A percentile compares a stretch with the other conserved stretches of the same genome.
These are phyloP conservation scores for Pseudocercospora ulei DNA, from an alignment of 2,329 filamentous ascomycete species.

Conservation along the genomic window DNA sequence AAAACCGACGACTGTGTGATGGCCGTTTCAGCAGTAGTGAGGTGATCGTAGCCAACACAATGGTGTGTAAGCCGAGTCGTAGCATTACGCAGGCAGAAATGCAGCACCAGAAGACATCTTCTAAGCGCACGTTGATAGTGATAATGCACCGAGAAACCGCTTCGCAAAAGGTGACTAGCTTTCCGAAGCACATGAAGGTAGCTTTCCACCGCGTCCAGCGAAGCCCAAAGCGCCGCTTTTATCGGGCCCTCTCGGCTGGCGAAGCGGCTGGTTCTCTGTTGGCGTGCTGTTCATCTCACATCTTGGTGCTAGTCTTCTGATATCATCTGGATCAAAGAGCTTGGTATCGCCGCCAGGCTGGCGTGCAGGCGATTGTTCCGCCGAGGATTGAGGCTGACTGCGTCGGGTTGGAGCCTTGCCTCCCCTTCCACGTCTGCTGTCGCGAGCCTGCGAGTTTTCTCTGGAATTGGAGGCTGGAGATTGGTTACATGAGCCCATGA, in stretches of 20 bases:
- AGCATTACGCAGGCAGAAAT: no score
- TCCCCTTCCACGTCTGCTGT: constrained; percentile 21
- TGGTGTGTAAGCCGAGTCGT: no score
- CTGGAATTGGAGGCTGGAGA: constrained; percentile 27
- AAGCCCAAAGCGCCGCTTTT: constrained; percentile 70
- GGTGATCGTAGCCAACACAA: no score
- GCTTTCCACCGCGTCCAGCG: constrained; percentile 54
- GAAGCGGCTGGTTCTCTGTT: constrained; percentile 58
- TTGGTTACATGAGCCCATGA: constrained; percentile 57
- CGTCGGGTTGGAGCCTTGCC: constrained; percentile 30
- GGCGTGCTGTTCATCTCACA: constrained; percentile 36
- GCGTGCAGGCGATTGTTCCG: constrained; percentile 34
- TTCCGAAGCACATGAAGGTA: no score
- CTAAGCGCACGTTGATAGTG: no score
- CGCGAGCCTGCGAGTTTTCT: constrained; percentile 30
- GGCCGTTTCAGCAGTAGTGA: no score
- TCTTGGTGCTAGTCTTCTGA: constrained; percentile 46
- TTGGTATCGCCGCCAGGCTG: constrained; percentile 43
- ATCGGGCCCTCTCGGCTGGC: constrained; percentile 69
- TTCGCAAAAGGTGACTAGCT: no score
- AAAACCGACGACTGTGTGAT: no score
- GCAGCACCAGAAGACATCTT: no score
- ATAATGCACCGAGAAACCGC: no score
- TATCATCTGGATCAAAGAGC: constrained; percentile 68
- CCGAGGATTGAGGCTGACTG: constrained; percentile 32